Evolutionary conservation across 2,329 filamentous ascomycete genomes (phyloP).

Genomic region (Colletotrichum spaethianum): DNA sequence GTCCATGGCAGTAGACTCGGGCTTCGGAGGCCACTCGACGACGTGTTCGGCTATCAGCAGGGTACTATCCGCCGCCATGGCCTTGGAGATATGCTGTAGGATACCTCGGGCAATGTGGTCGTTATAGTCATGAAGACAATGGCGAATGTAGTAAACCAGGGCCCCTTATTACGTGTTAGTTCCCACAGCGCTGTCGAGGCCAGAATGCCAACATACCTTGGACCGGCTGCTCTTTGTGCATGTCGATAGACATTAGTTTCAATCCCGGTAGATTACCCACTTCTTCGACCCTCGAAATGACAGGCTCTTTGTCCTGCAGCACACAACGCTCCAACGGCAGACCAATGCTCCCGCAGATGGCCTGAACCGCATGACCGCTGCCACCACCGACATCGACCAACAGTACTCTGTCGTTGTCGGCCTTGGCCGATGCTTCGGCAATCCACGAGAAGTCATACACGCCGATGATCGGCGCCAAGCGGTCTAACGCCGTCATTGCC

Average conservation of each 20-base stretch:
- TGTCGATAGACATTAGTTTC: constrained; percentile 41
- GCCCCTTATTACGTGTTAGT: constrained; percentile 46
- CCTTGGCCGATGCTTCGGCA: constrained; percentile 20
- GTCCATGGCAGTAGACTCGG: constrained; percentile 45
- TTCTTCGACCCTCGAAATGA: constrained; percentile 18
- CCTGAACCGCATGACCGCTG: constrained; percentile 44
- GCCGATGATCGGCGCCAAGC: constrained; percentile 44
- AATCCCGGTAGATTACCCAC: not conserved
- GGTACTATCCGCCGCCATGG: constrained; percentile 51
- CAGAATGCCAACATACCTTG: constrained; percentile 30
- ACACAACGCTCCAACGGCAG: constrained; percentile 22
- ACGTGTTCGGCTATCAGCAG: constrained; percentile 52
- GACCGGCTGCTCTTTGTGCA: constrained; percentile 43
- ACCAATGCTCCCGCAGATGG: constrained; percentile 24
- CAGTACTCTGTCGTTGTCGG: constrained; percentile 38
- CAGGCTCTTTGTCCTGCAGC: constrained; percentile 42
- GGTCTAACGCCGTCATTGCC: constrained; percentile 47
- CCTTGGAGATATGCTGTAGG: constrained; percentile 46
- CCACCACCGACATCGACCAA: constrained; percentile 54
- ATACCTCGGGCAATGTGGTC: constrained; percentile 50
- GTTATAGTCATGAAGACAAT: constrained; percentile 54
- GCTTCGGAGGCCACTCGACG: constrained; percentile 45
- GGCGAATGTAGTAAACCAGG: constrained; percentile 52
- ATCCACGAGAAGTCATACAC: constrained; percentile 52
- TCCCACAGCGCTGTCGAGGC: not conserved